phyloP scores from a whole-genome alignment of 805 yeast genomes.

The Wickerhamia fluorescens region DNA sequence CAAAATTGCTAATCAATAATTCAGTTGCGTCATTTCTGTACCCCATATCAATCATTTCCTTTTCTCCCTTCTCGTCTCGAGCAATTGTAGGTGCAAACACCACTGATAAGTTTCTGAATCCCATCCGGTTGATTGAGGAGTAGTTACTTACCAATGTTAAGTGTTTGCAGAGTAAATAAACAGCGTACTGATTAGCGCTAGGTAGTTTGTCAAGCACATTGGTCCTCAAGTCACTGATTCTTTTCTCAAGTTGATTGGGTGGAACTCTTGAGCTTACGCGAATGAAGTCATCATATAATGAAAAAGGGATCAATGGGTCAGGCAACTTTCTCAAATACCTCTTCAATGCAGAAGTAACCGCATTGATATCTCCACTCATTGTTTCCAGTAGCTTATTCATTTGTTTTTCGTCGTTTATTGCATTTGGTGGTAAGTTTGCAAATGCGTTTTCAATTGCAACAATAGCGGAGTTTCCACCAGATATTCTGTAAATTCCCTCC shows the following conservation, averaged over 20 bases:
- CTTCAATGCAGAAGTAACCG: slow-evolving; percentile 80
- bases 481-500: slow-evolving; percentile 88
- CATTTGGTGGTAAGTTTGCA: slow-evolving; percentile 19
- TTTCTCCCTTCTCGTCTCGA: slow-evolving; percentile 69
- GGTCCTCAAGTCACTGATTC: slow-evolving; percentile 35
- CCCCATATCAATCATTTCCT: slow-evolving; percentile 81
- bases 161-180: slow-evolving; percentile 57
- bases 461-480: slow-evolving; percentile 72
- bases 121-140: slow-evolving; percentile 69
- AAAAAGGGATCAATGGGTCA: slow-evolving; percentile 73
- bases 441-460: slow-evolving; percentile 40
- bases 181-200: slow-evolving; percentile 52
- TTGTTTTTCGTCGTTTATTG: slow-evolving; percentile 27
- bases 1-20: slow-evolving; percentile 49
- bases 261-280: slow-evolving; percentile 35
- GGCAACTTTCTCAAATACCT: slow-evolving; percentile 80
- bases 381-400: slow-evolving; percentile 24
- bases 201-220: slow-evolving; percentile 53
- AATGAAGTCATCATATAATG: slow-evolving; percentile 60
- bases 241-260: slow-evolving; percentile 18
- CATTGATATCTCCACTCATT: slow-evolving; percentile 70
- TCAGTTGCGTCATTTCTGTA: slow-evolving; percentile 74
- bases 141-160: slow-evolving; percentile 50
- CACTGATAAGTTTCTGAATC: slow-evolving; percentile 70
- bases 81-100: slow-evolving; percentile 94